Base-by-base conservation (phyloP, 176 grass and related monocot species). In the Hsuehochloa calcarea region DNA sequence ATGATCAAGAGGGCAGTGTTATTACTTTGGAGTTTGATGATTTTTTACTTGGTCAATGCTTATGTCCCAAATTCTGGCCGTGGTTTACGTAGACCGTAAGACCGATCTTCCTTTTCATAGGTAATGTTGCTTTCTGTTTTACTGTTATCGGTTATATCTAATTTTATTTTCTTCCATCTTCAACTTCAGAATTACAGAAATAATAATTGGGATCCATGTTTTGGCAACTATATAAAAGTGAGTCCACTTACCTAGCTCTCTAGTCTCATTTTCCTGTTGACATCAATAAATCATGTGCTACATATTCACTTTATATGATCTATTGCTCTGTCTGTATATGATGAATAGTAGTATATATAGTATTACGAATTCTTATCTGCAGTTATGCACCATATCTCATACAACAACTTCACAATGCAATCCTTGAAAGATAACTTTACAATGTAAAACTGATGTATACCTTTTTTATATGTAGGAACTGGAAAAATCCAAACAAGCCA, bases 11-110 rank as follows among this genome's bases (percentile, higher is more conserved):
- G 77, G 92, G 92, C 23, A 90, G 92, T 65, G 44, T 97, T 82
- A 86, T 97, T 13, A 93, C 95, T 69, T 74, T 95, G 85, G 92
- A 97, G 82, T 97, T 97, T 85, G 92, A 97, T 67, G 55, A 43
- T 34, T 16, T 95, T 98, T 51, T 98, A 95, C 90, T 92, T 97
- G 85, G 68, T 98, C 23, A 90, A 84, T 87, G 90, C 81, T 55
- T 95, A 98, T 82, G 89, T 98, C 31, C 95, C 95, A 80, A 98
- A 98, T 93, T 95, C 93, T 85, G 89, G 93, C 27, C 87, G 94
- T 44, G 83, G 85, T 15, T 56, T 98, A 65, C 85, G 49, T 40
- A 95, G 93, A 83, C 59, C 88, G 92, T 92, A 92, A 51, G 23
- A 50, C 2, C 61, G 31, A 22, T 85, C 4, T 70, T 72, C 46